phyloP scores from a whole-genome alignment of 1,284 basidiomycete genomes.

The Dichomitus squalens region DNA sequence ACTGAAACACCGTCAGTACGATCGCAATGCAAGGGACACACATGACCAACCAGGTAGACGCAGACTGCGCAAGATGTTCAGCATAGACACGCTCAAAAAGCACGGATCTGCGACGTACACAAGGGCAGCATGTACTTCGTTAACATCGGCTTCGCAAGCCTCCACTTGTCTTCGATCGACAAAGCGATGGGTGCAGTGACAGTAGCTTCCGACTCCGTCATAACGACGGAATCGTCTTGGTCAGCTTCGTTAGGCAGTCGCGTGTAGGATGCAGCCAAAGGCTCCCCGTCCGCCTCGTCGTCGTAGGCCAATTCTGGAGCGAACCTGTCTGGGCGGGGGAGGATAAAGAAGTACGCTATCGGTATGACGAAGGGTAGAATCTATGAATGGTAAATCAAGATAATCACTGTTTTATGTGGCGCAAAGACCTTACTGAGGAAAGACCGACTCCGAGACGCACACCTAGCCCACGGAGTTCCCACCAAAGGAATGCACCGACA shows the following conservation, averaged over 20 bases:
- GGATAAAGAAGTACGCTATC: constrained; percentile 71
- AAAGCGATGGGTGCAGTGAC: constrained; percentile 47
- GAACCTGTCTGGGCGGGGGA: constrained; percentile 63
- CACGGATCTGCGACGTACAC: constrained; percentile 50
- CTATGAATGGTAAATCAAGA: constrained; percentile 40
- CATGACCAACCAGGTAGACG: constrained; percentile 69
- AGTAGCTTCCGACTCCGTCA: background rate
- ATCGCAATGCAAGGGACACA: background rate
- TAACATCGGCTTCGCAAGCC: constrained; percentile 73
- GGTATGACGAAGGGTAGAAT: constrained; percentile 79
- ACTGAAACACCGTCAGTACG: constrained; percentile 35
- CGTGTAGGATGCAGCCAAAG: constrained; percentile 49
- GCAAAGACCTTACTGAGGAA: constrained; percentile 60
- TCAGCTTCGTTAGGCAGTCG: constrained; percentile 51
- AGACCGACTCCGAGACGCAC: constrained; percentile 83
- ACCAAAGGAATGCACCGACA: constrained; percentile 93
- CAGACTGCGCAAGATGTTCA: constrained; percentile 49
- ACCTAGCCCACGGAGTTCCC: constrained; percentile 87
- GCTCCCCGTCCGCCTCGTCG: constrained; percentile 37
- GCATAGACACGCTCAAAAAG: background rate
- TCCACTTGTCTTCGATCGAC: constrained; percentile 72
- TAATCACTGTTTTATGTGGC: no score
- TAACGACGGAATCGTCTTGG: constrained; percentile 8
- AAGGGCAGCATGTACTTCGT: constrained; percentile 80
- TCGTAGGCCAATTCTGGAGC: constrained; percentile 36